These are phyloP conservation scores for Betula pendula DNA, from an alignment of 306 rosid genomes.

Conservation along the genomic window DNA sequence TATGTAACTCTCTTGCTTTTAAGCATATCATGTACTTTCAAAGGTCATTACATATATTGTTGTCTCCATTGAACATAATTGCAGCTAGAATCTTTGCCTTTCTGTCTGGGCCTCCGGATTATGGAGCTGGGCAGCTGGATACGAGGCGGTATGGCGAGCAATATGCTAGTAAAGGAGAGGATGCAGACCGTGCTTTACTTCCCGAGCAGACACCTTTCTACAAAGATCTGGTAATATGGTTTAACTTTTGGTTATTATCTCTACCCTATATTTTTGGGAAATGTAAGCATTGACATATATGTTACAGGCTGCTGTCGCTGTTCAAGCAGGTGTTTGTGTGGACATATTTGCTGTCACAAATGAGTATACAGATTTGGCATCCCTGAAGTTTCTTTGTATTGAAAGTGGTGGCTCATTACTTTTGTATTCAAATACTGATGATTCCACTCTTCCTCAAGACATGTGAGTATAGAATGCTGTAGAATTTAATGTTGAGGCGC, in stretches of 20 bases:
- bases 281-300: constrained; percentile 41
- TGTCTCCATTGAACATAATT: constrained; percentile 36
- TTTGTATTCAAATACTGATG: constrained; percentile 79
- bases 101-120: constrained; percentile 94
- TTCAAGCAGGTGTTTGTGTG: constrained; percentile 97
- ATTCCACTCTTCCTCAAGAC: constrained; percentile 97
- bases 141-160: constrained; percentile 95
- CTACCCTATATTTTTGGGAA: constrained; percentile 23
- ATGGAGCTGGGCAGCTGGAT: constrained; percentile 94
- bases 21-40: constrained; percentile 1
- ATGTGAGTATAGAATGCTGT: constrained; percentile 55
- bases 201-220: constrained; percentile 97
- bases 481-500: constrained; percentile 5
- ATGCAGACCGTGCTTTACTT: constrained; percentile 94
- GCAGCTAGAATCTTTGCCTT: constrained; percentile 96
- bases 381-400: constrained; percentile 83
- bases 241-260: constrained; percentile 22
- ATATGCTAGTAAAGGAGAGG: constrained; percentile 98
- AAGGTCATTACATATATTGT: constrained; percentile 28
- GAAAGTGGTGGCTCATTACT: constrained; percentile 93
- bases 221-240: constrained; percentile 71
- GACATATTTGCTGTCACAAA: constrained; percentile 96
- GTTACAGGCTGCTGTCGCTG: constrained; percentile 93
- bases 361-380: constrained; percentile 96
- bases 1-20: not conserved